Base-by-base conservation (phyloP, 768 basidiomycete species). In the Psilocybe sp. region DNA sequence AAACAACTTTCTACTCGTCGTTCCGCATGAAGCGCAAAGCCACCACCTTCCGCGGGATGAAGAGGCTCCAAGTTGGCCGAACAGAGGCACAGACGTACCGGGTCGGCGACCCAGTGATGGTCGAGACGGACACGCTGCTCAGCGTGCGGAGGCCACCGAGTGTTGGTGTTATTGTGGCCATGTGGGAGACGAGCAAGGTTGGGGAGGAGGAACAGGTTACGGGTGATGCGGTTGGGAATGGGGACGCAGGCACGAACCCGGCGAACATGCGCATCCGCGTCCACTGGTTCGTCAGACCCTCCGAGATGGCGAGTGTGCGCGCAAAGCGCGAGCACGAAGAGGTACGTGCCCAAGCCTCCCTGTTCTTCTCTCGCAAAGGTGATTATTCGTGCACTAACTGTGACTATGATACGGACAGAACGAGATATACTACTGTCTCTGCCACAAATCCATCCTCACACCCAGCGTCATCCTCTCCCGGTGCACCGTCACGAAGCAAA, bases 241-340 rank as follows among this genome's bases (percentile, higher is more conserved):
- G 23, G 4, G 23, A 28, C 23, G 23, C 3, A 28, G 23, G 23
- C 7, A 28, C 23, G 7, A 28, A 68, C 32, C 60, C 59, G 1
- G 57, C 64, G 34, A 75, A 69, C 43, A 81, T 84, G 72, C 73
- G 78, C 48, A 65, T 87, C 18, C 75, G 78, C 20, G 66, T 91
- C 18, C 89, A 89, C 56, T 92, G 88, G 89, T 92, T 91, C 58
- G 67, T 87, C 53, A 69, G 81, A 31, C 87, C 87, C 1, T 65
- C 69, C 0, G 82, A 91, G 61, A 68, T 90, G 51, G 77, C 87
- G 6, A 67, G 68, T 19, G 68, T 82, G 46, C 74, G 88, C 11
- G 81, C 80, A 1, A 78, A 79, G 54, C 75, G 87, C 38, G 78
- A 81, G 14, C 78, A 84, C 61, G 59, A 69, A 40, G 75, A 84